A percentile compares a stretch with the other conserved stretches of the same genome.
phyloP scores from a whole-genome alignment of 768 basidiomycete species.

The Melanogaster broomeanus region DNA sequence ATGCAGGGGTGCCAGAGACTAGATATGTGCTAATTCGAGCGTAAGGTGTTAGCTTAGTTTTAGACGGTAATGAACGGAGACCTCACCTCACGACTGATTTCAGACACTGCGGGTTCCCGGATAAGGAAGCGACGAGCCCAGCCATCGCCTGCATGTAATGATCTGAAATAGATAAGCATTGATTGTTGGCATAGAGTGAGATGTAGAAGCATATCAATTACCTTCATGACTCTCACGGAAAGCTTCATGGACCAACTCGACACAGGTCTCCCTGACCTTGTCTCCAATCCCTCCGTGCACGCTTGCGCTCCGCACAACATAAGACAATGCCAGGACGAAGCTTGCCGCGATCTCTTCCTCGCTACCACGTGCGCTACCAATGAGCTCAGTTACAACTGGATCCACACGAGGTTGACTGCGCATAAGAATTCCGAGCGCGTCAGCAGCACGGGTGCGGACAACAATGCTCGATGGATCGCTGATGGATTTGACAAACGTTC shows the following conservation, averaged over 20 bases:
- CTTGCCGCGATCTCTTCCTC: slow-evolving; percentile 74
- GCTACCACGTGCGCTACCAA: slow-evolving; percentile 60
- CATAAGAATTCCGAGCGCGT: slow-evolving; percentile 90
- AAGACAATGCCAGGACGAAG: slow-evolving; percentile 72
- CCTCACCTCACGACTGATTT: slow-evolving; percentile 68
- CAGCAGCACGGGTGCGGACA: slow-evolving; percentile 80
- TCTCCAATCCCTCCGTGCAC: slow-evolving; percentile 70
- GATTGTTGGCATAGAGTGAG: background rate
- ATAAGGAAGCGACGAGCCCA: slow-evolving; percentile 61
- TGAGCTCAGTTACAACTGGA: slow-evolving; percentile 89
- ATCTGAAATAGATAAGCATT: slow-evolving; percentile 46
- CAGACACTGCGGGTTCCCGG: slow-evolving; percentile 62
- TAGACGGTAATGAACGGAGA: background rate
- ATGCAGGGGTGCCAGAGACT: slow-evolving; percentile 66
- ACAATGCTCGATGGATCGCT: slow-evolving; percentile 76
- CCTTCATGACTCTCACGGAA: slow-evolving; percentile 76
- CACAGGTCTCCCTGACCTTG: slow-evolving; percentile 67
- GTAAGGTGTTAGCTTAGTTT: slow-evolving; percentile 5
- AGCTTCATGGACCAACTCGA: slow-evolving; percentile 76
- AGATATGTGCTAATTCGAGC: slow-evolving; percentile 53
- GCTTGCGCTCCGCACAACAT: slow-evolving; percentile 67
- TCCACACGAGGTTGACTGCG: slow-evolving; percentile 87
- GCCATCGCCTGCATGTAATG: slow-evolving; percentile 68
- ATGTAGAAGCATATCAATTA: slow-evolving; percentile 30
- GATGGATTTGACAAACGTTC: slow-evolving; percentile 93